A percentile compares a stretch with the other conserved stretches of the same genome.
Evolutionary conservation across 148 eudicot genomes (phyloP).

Genomic region (Euryodendron excelsum): DNA sequence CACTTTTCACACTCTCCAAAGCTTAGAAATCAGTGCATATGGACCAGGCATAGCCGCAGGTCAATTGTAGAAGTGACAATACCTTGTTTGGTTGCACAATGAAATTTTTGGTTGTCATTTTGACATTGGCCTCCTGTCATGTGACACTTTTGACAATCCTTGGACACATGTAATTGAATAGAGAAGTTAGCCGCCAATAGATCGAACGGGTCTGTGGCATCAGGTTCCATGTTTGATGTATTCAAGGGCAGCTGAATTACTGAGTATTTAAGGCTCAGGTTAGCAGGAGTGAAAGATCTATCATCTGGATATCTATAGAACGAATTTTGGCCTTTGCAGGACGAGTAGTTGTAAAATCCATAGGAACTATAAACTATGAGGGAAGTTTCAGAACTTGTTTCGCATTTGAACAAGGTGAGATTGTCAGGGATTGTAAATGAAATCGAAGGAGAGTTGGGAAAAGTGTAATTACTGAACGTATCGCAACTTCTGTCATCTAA

Average conservation of each 20-base stretch:
- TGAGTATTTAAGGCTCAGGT: neutral
- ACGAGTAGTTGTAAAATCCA: neutral
- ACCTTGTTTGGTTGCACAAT: neutral
- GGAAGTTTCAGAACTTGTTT: neutral
- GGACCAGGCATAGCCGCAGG: neutral
- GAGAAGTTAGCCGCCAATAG: neutral
- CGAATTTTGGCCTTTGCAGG: neutral
- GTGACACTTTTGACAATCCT: neutral
- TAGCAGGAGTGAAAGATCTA: no score
- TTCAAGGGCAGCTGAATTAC: neutral
- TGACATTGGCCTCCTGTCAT: neutral
- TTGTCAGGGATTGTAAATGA: neutral
- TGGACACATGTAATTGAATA: neutral
- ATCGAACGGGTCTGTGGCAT: neutral
- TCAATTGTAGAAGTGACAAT: neutral
- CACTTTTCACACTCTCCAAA: no score
- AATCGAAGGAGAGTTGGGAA: neutral
- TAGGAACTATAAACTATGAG: neutral
- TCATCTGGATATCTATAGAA: neutral
- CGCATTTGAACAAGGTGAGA: conserved; percentile 3
- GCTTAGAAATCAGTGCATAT: no score
- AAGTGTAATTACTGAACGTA: neutral
- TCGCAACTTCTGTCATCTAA: neutral
- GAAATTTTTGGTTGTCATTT: neutral
- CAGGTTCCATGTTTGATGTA: neutral